Base-by-base conservation (phyloP, 75 land plant genomes). In the Picea glauca region DNA sequence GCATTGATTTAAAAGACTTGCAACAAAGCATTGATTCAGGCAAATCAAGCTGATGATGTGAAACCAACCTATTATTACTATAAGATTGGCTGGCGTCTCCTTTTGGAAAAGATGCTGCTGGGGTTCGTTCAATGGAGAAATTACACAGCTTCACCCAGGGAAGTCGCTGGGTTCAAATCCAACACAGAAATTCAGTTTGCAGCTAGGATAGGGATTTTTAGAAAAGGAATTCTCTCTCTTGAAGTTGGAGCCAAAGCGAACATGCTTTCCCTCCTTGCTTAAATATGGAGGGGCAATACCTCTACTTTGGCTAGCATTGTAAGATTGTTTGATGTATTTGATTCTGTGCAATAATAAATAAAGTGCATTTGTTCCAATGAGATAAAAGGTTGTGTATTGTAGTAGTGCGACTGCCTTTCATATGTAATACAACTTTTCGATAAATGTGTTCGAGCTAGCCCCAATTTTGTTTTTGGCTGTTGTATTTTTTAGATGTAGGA, bases 1-100 rank as follows among this genome's bases (percentile, higher is more conserved):
- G 93, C 78, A 86, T 88, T 23, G 90, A 89, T 87, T 85, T 80
- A 3, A 77, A 83, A 80, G 93, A 91, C 58, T 88, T 91, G 62
- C 87, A 91, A 74, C 87, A 85, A 82, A 89, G 80, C 26, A 11
- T 89, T 66, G 79, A 58, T 3, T 74, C 84, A 1, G 78, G 87
- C 13, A 91, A 77, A 65, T 78, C 87, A 3, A 81, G 75, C 74
- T 76, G 85, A 5, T 79, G 35, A 38, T 43, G 54, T 11, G 56
- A 70, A 50, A 50, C 9, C 11, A 9, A 50, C 56, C 56, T 50
- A 50, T 50, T 50, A 50, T 50, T 9, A 9, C 56, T 50, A 50
- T 50, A 50, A 50, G 56, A 9, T 50, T 50, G 1, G 11, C 12
- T 50, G 56, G 56, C 12, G 9, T 50, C 56, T 50, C 56, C 56